Evolutionary conservation across 1,139 yeast genomes (phyloP).

Genomic region (Yamadazyma buinensis): DNA sequence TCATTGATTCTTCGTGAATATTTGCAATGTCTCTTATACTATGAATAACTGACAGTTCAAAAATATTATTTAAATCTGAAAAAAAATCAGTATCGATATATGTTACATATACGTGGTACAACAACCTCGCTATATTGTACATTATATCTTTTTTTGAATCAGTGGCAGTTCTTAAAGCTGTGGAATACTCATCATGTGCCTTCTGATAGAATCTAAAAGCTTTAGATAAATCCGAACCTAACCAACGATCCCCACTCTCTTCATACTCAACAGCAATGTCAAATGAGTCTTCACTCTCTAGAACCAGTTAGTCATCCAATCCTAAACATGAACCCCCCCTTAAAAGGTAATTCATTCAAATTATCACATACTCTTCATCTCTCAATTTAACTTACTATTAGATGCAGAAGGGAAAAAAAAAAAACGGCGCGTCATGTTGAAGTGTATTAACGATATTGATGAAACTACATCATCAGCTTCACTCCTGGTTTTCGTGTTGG

Average conservation of each 20-base stretch:
- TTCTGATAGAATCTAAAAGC: constrained; percentile 51
- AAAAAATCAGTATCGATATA: constrained; percentile 33
- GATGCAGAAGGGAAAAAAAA: too few relatives aligned
- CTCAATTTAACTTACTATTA: too few relatives aligned
- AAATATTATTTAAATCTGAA: constrained; percentile 37
- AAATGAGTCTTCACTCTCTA: constrained; percentile 46
- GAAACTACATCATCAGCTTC: neutral
- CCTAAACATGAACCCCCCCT: too few relatives aligned
- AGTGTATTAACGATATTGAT: neutral
- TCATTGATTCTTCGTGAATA: constrained; percentile 38
- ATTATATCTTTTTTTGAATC: constrained; percentile 27
- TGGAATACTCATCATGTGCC: constrained; percentile 36
- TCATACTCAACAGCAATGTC: constrained; percentile 48
- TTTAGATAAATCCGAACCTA: constrained; percentile 51
- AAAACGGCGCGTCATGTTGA: too few relatives aligned
- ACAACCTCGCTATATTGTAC: constrained; percentile 47
- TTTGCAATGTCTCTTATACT: constrained; percentile 27
- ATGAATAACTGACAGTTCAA: constrained; percentile 44
- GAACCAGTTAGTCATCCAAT: too few relatives aligned
- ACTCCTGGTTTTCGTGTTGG: neutral
- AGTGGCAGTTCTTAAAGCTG: constrained; percentile 16
- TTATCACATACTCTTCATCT: too few relatives aligned
- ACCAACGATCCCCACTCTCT: constrained; percentile 59
- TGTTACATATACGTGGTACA: constrained; percentile 46
- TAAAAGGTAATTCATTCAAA: too few relatives aligned